Base-by-base conservation (phyloP, 805 yeast genomes). In the Wickerhamiella slavikovae region DNA sequence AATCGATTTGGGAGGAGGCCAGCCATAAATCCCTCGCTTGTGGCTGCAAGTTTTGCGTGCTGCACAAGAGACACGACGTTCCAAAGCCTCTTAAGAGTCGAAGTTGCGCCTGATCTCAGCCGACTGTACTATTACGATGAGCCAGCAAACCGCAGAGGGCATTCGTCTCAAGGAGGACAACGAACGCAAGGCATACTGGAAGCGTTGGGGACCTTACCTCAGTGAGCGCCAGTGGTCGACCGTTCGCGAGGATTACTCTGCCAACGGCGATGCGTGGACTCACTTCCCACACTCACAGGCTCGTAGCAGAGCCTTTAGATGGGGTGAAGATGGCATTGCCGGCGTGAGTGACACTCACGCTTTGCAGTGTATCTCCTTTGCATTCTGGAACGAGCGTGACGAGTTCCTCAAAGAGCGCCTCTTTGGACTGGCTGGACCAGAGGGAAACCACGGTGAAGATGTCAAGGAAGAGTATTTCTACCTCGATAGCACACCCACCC, bases 271-370 rank as follows among this genome's bases (percentile, higher is more conserved):
- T 41, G 93, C 93, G 3, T 82, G 95, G 95, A 62, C 68, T 22
- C 68, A 69, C 41, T 82, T 82, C 52, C 78, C 91, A 5, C 80
- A 79, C 48, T 91, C 78, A 35, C 80, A 78, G 36, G 74, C 91
- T 2, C 61, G 69, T 35, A 66, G 82, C 15, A 58, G 95, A 39
- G 68, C 78, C 10, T 82, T 76, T 49, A 61, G 95, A 25, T 82
- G 95, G 95, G 93, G 93, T 24, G 95, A 83, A 50, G 94, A 82
- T 48, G 95, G 95, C 2, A 56, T 82, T 40, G 91, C 85, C 8
- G 95, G 95, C 29, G 73, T 78, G 14, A 66, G 77, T 36, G 95
- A 82, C 48, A 68, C 76, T 36, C 80, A 75, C 45, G 93, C 78
- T 46, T 51, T 66, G 39, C 56, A 78, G 19, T 73, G 85, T 48